Conservation (phyloP, 176 grass and related monocot species). For the Musa schizocarpa region DNA sequence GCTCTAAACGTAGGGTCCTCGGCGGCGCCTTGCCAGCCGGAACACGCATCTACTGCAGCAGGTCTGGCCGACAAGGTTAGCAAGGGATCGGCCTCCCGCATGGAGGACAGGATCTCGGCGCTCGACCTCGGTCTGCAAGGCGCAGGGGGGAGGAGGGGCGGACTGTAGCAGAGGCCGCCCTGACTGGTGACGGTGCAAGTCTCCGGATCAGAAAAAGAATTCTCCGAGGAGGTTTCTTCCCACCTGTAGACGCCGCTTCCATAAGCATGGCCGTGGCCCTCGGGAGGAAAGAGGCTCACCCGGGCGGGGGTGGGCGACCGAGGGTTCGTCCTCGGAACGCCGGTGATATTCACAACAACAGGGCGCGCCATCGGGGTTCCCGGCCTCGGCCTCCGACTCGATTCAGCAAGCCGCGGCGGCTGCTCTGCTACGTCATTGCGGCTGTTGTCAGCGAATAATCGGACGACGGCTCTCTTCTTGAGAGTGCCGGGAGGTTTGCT, state of each 20-base stretch:
- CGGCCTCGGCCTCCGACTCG: slow-evolving; percentile 15
- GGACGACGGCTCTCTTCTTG: slow-evolving; percentile 44
- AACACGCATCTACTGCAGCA: not conserved
- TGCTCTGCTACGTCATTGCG: not conserved
- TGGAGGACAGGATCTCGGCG: slow-evolving; percentile 55
- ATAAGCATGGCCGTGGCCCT: not conserved
- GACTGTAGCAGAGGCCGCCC: slow-evolving; percentile 51
- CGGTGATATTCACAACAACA: not conserved
- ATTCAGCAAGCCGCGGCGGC: not conserved
- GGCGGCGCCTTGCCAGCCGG: not conserved
- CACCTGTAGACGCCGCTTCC: not conserved
- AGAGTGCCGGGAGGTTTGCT: not conserved
- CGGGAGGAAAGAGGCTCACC: slow-evolving; percentile 23
- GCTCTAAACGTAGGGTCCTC: slow-evolving; percentile 23
- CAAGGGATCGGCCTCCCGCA: slow-evolving; percentile 34
- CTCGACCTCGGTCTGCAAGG: slow-evolving; percentile 35
- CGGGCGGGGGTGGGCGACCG: slow-evolving; percentile 39
- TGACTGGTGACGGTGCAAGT: slow-evolving; percentile 29
- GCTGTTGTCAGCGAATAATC: slow-evolving; percentile 55
- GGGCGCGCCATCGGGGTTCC: slow-evolving; percentile 24
- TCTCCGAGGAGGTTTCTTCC: slow-evolving; percentile 29
- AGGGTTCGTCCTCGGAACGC: slow-evolving; percentile 24
- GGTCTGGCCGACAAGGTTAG: not conserved
- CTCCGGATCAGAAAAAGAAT: slow-evolving; percentile 44
- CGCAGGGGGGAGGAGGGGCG: slow-evolving; percentile 34